A percentile compares a stretch with the other conserved stretches of the same genome.
Evolutionary conservation across 2,329 filamentous ascomycete species (phyloP).

Genomic region (Aureobasidium musti): DNA sequence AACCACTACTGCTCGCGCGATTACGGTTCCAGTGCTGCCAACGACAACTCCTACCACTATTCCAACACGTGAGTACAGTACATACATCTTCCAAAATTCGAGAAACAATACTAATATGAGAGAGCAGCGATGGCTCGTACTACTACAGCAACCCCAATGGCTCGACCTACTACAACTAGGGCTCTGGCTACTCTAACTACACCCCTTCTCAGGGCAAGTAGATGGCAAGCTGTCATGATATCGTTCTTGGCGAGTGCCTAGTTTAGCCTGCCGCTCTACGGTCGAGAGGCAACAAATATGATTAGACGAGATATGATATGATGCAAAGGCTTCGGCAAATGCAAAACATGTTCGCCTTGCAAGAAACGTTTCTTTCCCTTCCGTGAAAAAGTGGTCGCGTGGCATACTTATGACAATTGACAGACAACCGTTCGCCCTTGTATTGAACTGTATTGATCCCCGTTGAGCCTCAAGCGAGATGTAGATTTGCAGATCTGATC

Average conservation of each 20-base stretch:
- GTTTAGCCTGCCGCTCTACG: neutral
- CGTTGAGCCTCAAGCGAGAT: neutral
- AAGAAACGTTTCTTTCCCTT: neutral
- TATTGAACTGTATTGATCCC: neutral
- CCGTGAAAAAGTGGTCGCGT: neutral
- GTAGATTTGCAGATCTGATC: neutral
- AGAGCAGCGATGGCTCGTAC: conserved; percentile 61
- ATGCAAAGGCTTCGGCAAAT: neutral
- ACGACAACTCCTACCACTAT: conserved; percentile 66
- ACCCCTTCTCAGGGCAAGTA: conserved; percentile 51
- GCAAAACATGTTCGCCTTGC: neutral
- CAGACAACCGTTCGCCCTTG: neutral
- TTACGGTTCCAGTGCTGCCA: conserved; percentile 59
- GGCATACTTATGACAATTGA: neutral
- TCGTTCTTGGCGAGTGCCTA: neutral
- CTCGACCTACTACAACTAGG: conserved; percentile 67
- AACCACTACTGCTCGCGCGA: conserved; percentile 68
- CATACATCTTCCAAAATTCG: neutral
- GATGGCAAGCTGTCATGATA: neutral
- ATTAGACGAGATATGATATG: neutral
- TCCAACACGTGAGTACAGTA: conserved; percentile 56
- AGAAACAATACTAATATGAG: neutral
- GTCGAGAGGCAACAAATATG: neutral
- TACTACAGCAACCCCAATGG: conserved; percentile 66
- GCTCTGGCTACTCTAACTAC: conserved; percentile 61